Conservation (phyloP, 768 basidiomycete genomes). For the Podaxis sp. region DNA sequence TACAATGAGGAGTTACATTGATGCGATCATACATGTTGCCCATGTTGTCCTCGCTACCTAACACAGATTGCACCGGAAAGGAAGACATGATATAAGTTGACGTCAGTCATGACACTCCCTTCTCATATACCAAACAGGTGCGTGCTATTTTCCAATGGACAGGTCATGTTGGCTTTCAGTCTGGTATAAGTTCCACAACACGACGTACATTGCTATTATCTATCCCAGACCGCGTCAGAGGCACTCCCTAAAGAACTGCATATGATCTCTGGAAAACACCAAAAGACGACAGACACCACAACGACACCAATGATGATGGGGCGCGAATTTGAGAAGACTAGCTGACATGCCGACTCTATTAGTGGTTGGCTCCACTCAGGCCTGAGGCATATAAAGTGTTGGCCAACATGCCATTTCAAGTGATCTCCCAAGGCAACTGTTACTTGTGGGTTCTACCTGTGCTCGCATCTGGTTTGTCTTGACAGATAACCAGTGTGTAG, state of each 20-base stretch:
- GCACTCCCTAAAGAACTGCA: neutral
- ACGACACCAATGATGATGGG: neutral
- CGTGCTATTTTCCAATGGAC: neutral
- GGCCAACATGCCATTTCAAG: neutral
- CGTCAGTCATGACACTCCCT: constrained; percentile 1
- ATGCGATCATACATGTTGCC: too few species aligned
- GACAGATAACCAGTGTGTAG: neutral
- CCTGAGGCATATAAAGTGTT: neutral
- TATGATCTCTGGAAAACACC: neutral
- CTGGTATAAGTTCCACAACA: too few species aligned
- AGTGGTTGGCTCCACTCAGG: neutral
- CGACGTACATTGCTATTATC: too few species aligned
- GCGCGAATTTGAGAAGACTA: neutral
- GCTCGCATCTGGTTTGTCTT: neutral
- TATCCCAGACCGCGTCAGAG: neutral
- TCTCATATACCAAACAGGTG: neutral
- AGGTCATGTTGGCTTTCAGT: neutral
- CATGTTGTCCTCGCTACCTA: neutral
- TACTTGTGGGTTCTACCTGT: neutral
- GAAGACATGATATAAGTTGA: constrained; percentile 2
- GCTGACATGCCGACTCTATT: neutral
- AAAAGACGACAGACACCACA: neutral
- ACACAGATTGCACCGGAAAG: neutral
- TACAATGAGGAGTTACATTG: too few species aligned
- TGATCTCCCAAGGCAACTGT: neutral